A percentile compares a stretch with the other conserved stretches of the same genome.
Evolutionary conservation across 2,329 filamentous ascomycete species (phyloP).

Genomic region (Sporothrix brasiliensis): DNA sequence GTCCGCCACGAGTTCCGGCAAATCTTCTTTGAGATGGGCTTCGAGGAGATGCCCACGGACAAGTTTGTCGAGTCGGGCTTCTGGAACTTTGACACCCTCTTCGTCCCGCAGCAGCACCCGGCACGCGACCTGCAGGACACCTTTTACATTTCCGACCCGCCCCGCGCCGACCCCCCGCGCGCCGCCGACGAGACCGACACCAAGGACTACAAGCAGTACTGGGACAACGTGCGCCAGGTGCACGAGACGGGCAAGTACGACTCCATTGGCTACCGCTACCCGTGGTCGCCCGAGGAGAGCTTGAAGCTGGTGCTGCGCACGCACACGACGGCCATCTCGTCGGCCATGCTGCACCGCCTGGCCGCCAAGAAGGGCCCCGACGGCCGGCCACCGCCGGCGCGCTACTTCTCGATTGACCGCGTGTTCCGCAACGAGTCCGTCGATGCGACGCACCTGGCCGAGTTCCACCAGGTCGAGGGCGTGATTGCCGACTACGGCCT

Average conservation of each 20-base stretch:
- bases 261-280: constrained; percentile 94
- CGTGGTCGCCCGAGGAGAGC: constrained; percentile 86
- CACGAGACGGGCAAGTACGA: constrained; percentile 92
- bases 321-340: constrained; percentile 91
- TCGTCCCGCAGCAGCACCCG: constrained; percentile 96
- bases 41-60: constrained; percentile 96
- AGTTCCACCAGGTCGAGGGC: constrained; percentile 98
- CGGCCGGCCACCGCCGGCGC: constrained; percentile 67
- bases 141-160: constrained; percentile 91
- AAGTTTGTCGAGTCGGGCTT: constrained; percentile 94
- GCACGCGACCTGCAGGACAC: constrained; percentile 97
- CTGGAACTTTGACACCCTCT: constrained; percentile 98
- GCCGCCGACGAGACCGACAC: constrained; percentile 55
- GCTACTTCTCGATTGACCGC: constrained; percentile 97
- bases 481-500: constrained; percentile 96
- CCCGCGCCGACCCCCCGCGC: constrained; percentile 69
- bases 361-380: constrained; percentile 73
- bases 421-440: constrained; percentile 98
- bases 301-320: constrained; percentile 87
- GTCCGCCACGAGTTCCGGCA: constrained; percentile 93
- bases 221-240: constrained; percentile 81
- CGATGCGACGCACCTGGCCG: constrained; percentile 92
- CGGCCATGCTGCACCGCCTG: constrained; percentile 87
- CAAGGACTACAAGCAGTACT: constrained; percentile 81
- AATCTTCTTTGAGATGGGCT: constrained; percentile 99